Percentiles rank a stretch among this genome's conserved stretches.
Evolutionary conservation across 129 eudicot genomes (phyloP).

Genomic region (Rutidosis leptorrhynchoides): DNA sequence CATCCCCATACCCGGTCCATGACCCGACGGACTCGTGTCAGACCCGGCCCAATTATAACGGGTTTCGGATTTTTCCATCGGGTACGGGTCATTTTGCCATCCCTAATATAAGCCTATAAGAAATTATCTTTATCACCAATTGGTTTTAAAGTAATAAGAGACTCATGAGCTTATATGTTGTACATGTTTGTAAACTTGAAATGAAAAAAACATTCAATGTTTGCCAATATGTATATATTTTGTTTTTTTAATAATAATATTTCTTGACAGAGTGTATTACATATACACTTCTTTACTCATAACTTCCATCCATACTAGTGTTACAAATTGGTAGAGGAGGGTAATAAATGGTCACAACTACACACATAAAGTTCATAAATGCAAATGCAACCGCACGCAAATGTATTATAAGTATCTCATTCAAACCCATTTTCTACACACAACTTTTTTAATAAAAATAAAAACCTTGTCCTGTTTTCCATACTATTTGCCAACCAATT

Average conservation of each 20-base stretch:
- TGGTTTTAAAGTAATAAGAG: no score
- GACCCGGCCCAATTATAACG: no score
- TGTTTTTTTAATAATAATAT: not conserved
- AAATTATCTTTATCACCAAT: no score
- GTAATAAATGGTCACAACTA: slow-evolving; percentile 45
- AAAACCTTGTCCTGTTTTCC: not conserved
- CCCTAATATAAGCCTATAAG: no score
- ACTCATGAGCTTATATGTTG: no score
- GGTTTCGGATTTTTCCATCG: no score
- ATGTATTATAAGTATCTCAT: slow-evolving; percentile 37
- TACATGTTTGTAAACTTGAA: no score
- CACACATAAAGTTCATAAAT: slow-evolving; percentile 42
- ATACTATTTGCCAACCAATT: slow-evolving; percentile 36
- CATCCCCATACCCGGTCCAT: no score
- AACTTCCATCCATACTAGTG: slow-evolving; percentile 37
- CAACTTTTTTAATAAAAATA: not conserved
- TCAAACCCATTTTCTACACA: slow-evolving; percentile 25
- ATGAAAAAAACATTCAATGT: not conserved
- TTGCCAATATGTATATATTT: not conserved
- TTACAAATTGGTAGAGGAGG: slow-evolving; percentile 21
- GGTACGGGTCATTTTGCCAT: no score
- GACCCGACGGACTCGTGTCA: no score
- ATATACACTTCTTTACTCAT: slow-evolving; percentile 11
- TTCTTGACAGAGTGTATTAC: not conserved
- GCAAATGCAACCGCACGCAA: slow-evolving; percentile 42